Evolutionary conservation across 2,329 filamentous ascomycete species (phyloP).

Genomic region (Cladosporium colombiae): DNA sequence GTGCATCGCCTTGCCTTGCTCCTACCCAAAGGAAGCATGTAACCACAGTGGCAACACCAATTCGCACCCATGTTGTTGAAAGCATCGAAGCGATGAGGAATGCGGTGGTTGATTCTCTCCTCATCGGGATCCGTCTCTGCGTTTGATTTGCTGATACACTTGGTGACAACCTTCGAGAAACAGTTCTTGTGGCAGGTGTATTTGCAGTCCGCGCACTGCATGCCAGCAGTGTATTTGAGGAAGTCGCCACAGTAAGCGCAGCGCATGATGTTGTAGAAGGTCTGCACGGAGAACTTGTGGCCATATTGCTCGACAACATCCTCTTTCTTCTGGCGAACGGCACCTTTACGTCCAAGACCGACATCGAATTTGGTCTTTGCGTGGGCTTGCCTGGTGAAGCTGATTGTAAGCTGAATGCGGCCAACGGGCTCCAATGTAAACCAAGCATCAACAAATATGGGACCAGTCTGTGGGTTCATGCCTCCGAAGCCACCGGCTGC

Average conservation of each 20-base stretch:
- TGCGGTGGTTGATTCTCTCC: conserved; percentile 99
- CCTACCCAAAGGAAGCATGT: conserved; percentile 89
- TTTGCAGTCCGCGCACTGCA: conserved; percentile 99
- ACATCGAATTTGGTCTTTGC: conserved; percentile 81
- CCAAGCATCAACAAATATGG: conserved; percentile 80
- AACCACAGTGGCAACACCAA: conserved; percentile 99
- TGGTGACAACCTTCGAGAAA: conserved; percentile 94
- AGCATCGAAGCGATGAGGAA: conserved; percentile 94
- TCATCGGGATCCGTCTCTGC: conserved; percentile 97
- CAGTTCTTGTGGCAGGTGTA: conserved; percentile 99
- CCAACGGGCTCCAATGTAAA: conserved; percentile 95
- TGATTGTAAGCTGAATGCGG: conserved; percentile 85
- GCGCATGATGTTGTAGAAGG: conserved; percentile 99
- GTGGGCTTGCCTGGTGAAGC: conserved; percentile 87
- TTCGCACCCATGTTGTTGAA: conserved; percentile 98
- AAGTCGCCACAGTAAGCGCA: conserved; percentile 97
- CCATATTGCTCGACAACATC: conserved; percentile 98
- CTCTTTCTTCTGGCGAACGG: conserved; percentile 95
- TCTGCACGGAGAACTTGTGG: conserved; percentile 97
- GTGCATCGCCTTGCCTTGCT: conserved; percentile 93
- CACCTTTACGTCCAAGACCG: conserved; percentile 90
- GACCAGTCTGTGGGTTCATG: conserved; percentile 53
- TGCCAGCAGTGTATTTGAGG: conserved; percentile 95
- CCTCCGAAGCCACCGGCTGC: conserved; percentile 42
- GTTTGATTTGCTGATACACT: conserved; percentile 99